Evolutionary conservation across 192 early-diverging fungal genomes (phyloP).

Genomic region (Martensiomyces pterosporus): DNA sequence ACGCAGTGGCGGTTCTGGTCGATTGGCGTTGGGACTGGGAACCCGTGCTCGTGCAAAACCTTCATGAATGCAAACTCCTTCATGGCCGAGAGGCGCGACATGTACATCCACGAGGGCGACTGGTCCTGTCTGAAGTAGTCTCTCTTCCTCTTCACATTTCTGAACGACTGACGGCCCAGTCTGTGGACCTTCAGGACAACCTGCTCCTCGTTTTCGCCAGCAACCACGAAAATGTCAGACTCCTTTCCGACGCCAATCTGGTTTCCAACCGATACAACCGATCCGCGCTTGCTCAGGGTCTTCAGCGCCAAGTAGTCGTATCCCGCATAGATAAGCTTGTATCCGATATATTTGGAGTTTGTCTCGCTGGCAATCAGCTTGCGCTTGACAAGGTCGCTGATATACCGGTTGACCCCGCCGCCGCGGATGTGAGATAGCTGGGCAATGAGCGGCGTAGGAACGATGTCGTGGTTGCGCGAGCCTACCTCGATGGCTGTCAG

Average conservation of each 20-base stretch:
- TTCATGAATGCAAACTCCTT: slow-evolving; percentile 99
- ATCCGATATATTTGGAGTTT: slow-evolving; percentile 74
- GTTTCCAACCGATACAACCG: slow-evolving; percentile 93
- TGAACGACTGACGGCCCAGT: slow-evolving; percentile 92
- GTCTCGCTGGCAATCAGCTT: slow-evolving; percentile 80
- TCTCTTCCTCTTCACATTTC: slow-evolving; percentile 94
- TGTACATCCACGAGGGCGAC: slow-evolving; percentile 98
- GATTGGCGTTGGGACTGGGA: slow-evolving; percentile 90
- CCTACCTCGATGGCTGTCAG: slow-evolving; percentile 97
- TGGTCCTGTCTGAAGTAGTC: slow-evolving; percentile 94
- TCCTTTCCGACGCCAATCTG: slow-evolving; percentile 99
- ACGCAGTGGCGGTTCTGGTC: slow-evolving; percentile 95
- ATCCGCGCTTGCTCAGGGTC: slow-evolving; percentile 82
- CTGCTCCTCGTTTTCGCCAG: slow-evolving; percentile 85
- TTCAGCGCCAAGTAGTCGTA: slow-evolving; percentile 98
- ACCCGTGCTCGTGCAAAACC: slow-evolving; percentile 88
- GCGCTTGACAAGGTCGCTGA: slow-evolving; percentile 82
- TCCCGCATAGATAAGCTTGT: slow-evolving; percentile 97
- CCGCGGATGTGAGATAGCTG: slow-evolving; percentile 88
- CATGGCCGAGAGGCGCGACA: slow-evolving; percentile 96
- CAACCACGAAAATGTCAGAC: slow-evolving; percentile 98
- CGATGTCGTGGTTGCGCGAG: slow-evolving; percentile 97
- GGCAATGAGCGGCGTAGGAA: slow-evolving; percentile 87
- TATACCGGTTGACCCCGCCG: slow-evolving; percentile 80
- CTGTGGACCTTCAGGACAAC: slow-evolving; percentile 96